Evolutionary conservation across 2,329 filamentous ascomycete species (phyloP).

Genomic region (Diaporthe australafricana): DNA sequence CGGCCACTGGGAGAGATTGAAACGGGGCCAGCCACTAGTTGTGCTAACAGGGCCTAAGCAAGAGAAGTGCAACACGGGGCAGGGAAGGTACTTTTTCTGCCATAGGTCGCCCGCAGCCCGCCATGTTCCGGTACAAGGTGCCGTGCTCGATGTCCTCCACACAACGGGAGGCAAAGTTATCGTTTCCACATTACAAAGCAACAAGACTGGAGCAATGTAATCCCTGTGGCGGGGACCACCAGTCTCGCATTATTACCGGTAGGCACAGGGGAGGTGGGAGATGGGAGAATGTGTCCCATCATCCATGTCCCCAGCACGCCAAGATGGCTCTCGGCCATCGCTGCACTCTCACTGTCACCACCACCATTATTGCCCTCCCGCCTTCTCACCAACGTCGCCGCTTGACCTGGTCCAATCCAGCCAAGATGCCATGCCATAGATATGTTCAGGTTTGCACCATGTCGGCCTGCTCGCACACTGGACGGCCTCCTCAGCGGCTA

Average conservation of each 20-base stretch:
- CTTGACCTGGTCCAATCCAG: not conserved
- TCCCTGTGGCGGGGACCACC: conserved; percentile 19
- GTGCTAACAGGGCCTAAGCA: conserved; percentile 31
- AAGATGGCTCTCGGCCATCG: too few species aligned
- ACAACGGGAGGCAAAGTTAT: conserved; percentile 26
- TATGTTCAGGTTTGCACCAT: not conserved
- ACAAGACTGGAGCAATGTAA: conserved; percentile 9
- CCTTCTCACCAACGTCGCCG: too few species aligned
- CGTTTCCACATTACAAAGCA: conserved; percentile 37
- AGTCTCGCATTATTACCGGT: conserved; percentile 23
- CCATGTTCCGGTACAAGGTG: conserved; percentile 29
- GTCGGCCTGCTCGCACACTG: not conserved
- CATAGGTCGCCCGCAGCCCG: not conserved
- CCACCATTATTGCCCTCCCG: too few species aligned
- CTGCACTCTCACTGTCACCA: not conserved
- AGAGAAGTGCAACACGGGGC: conserved; percentile 10
- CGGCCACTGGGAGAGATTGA: conserved; percentile 29
- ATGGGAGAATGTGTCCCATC: too few species aligned
- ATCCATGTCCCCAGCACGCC: too few species aligned
- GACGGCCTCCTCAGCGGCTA: not conserved
- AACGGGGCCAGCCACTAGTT: conserved; percentile 20
- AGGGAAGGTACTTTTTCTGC: conserved; percentile 17
- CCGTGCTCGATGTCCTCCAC: conserved; percentile 1
- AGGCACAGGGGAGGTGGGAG: not conserved
- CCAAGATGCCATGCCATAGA: not conserved